Percentiles rank a stretch among this genome's conserved stretches.
Evolutionary conservation across 495 filamentous ascomycete species (phyloP).

Genomic region (Jackrogersella multiformis): DNA sequence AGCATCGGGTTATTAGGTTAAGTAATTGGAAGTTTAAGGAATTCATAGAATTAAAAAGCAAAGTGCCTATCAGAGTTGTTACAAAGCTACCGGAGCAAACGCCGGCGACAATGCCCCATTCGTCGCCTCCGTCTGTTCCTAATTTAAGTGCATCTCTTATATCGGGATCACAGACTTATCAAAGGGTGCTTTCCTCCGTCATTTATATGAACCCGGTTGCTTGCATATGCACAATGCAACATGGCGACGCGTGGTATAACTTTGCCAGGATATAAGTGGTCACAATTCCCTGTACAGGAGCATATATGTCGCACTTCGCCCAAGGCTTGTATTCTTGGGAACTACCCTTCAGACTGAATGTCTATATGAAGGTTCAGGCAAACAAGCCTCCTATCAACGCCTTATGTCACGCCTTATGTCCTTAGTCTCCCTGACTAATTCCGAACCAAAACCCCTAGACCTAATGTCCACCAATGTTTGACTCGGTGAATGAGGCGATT

Average conservation of each 20-base stretch:
- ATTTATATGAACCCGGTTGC: slow-evolving; percentile 15
- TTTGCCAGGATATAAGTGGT: slow-evolving; percentile 30
- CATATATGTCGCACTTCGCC: slow-evolving; percentile 34
- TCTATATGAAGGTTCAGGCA: slow-evolving; percentile 13
- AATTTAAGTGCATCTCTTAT: neutral
- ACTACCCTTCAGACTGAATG: slow-evolving; percentile 4
- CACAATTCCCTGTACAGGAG: slow-evolving; percentile 7
- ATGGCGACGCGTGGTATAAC: slow-evolving; percentile 19
- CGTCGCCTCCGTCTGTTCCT: neutral
- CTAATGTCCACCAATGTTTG: slow-evolving; percentile 16
- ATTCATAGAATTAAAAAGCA: neutral
- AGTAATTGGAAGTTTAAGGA: neutral
- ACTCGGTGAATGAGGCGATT: slow-evolving; percentile 3
- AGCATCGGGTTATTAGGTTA: neutral
- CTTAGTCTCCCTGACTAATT: slow-evolving; percentile 18
- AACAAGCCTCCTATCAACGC: slow-evolving; percentile 32
- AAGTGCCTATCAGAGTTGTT: neutral
- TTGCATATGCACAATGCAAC: slow-evolving; percentile 40
- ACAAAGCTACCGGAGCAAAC: too few species aligned
- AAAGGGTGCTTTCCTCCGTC: neutral
- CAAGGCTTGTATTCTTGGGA: slow-evolving; percentile 40
- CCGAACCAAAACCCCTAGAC: slow-evolving; percentile 6
- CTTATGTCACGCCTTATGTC: too few species aligned
- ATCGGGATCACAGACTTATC: neutral
- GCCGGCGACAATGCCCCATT: too few species aligned